Conservation (phyloP, 306 rosid genomes). For the Corylus heterophylla region DNA sequence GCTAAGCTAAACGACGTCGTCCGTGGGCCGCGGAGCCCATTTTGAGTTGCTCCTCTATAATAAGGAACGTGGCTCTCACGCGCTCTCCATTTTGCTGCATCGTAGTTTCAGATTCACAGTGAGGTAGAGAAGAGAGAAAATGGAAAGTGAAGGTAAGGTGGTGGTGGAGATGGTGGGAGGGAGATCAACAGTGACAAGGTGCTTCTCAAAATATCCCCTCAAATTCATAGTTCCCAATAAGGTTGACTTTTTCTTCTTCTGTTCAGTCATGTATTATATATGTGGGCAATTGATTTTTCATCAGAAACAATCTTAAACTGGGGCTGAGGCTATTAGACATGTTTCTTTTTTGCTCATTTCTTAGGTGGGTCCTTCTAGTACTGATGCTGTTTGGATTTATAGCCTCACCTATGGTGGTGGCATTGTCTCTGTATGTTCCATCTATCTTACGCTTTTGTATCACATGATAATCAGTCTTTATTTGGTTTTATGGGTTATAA, state of each 20-base stretch:
- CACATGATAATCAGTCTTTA: neutral
- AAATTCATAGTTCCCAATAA: slow-evolving; percentile 81
- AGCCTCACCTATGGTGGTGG: slow-evolving; percentile 89
- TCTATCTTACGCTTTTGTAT: neutral
- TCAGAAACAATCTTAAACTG: slow-evolving; percentile 3
- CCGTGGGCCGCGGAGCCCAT: too few relatives aligned
- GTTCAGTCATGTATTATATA: neutral
- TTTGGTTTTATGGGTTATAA: neutral
- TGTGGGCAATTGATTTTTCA: slow-evolving; percentile 8
- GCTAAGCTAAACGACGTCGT: too few relatives aligned
- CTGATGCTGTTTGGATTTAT: slow-evolving; percentile 87
- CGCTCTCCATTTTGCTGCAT: neutral
- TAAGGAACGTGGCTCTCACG: neutral
- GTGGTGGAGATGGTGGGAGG: slow-evolving; percentile 76
- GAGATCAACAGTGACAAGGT: slow-evolving; percentile 57
- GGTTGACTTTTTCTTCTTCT: slow-evolving; percentile 33
- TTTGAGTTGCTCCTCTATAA: too few relatives aligned
- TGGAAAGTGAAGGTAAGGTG: slow-evolving; percentile 48
- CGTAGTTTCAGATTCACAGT: neutral
- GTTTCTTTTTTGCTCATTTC: slow-evolving; percentile 17
- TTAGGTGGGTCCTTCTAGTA: slow-evolving; percentile 78
- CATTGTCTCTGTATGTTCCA: slow-evolving; percentile 70
- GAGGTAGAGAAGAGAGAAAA: slow-evolving; percentile 24
- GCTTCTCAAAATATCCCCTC: slow-evolving; percentile 87
- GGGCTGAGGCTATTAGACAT: slow-evolving; percentile 7